Evolutionary conservation across 2,329 filamentous ascomycete genomes (phyloP).

Genomic region (Juglanconis juglandina): DNA sequence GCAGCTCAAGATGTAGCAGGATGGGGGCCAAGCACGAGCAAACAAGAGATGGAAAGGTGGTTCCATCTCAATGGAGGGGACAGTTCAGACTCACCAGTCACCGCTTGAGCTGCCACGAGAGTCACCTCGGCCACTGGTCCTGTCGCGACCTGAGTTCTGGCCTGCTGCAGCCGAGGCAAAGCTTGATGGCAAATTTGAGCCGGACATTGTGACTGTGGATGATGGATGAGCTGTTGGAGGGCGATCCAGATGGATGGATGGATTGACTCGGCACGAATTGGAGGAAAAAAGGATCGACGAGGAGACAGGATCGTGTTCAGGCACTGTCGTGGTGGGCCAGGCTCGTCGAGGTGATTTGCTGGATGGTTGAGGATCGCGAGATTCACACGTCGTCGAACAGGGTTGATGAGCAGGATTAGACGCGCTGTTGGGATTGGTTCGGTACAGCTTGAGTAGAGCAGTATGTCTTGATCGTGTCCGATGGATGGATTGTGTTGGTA

Average conservation of each 20-base stretch:
- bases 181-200: constrained; percentile 70
- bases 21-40: constrained; percentile 7
- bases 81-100: constrained; percentile 63
- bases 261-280: neutral
- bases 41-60: neutral
- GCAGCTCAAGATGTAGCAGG: neutral
- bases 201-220: constrained; percentile 50
- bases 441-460: neutral
- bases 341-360: neutral
- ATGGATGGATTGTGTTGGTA: neutral
- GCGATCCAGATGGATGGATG: neutral
- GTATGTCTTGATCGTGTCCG: neutral
- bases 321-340: neutral
- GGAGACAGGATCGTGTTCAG: neutral
- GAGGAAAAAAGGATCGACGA: neutral
- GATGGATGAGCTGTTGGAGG: neutral
- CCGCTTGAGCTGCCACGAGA: constrained; percentile 55
- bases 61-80: neutral
- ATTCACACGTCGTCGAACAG: neutral
- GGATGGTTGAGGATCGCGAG: neutral
- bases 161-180: constrained; percentile 81
- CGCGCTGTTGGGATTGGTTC: neutral
- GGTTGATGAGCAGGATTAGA: neutral
- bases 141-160: constrained; percentile 62
- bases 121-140: constrained; percentile 56